Evolutionary conservation across 345 rosid species (phyloP).

Genomic region (Populus ilicifolia): DNA sequence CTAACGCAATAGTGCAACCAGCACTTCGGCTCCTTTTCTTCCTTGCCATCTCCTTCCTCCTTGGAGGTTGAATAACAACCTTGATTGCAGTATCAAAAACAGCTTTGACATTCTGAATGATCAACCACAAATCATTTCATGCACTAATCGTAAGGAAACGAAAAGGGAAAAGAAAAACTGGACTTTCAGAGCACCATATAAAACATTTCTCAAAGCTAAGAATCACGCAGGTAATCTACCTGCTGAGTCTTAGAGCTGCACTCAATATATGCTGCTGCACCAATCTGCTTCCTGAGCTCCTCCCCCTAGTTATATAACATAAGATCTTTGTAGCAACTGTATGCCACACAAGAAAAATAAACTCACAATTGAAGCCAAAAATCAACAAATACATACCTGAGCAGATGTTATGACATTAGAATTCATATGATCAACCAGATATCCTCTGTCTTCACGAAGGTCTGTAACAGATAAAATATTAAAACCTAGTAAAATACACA

Average conservation of each 20-base stretch:
- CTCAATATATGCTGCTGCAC: slow-evolving; percentile 93
- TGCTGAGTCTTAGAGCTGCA: slow-evolving; percentile 99
- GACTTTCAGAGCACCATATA: not conserved
- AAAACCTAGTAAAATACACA: not conserved
- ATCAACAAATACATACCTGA: slow-evolving; percentile 41
- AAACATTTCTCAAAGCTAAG: not conserved
- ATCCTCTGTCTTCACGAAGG: slow-evolving; percentile 78
- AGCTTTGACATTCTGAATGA: slow-evolving; percentile 79
- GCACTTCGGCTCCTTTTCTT: slow-evolving; percentile 64
- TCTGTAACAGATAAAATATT: slow-evolving; percentile 38
- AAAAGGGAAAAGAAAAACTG: not conserved
- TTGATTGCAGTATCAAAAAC: slow-evolving; percentile 94
- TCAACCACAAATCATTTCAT: not conserved
- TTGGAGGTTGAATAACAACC: slow-evolving; percentile 91
- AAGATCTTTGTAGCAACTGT: not conserved
- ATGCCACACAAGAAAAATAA: not conserved
- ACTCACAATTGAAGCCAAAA: not conserved
- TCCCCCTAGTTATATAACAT: slow-evolving; percentile 56
- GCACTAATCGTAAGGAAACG: not conserved
- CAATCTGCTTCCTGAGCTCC: slow-evolving; percentile 87
- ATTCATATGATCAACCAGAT: slow-evolving; percentile 59
- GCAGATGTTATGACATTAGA: slow-evolving; percentile 64
- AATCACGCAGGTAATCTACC: slow-evolving; percentile 30
- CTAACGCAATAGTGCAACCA: slow-evolving; percentile 77
- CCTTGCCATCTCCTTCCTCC: slow-evolving; percentile 71